Evolutionary conservation across 768 basidiomycete species (phyloP), one percentile per base, ranked within the genome.

Genomic region (Agaricus blazei): DNA sequence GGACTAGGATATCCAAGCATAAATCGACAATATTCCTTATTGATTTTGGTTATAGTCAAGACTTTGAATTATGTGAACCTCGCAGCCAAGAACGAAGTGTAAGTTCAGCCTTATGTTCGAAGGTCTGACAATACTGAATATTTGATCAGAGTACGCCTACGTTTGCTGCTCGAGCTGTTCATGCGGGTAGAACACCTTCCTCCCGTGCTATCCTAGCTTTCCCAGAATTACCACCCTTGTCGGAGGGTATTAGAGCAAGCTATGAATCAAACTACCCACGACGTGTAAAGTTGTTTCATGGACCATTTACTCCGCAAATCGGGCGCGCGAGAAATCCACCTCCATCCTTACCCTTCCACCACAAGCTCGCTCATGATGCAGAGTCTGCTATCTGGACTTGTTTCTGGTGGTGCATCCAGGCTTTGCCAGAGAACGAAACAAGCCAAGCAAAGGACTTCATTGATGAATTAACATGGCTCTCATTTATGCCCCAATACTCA

Each of bases 91-190:
- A 44, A 9, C 53, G 41, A n/a, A 40, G 14, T 36, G 58, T 58
- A 23, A 15, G 58, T 55, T 58, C 19, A 15, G 58, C 51, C 15
- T 9, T 41, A 38, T 44, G 6, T 51, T 27, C 15, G 12, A 29
- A 12, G 19, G 19, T 42, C 9, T 40, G 27, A 23, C 26, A 11
- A 9, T 11, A 1, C 38, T 49, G n/a, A 38, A 6, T n/a, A 4
- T 19, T 19, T 23, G 14, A 24, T 4, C 9, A 59, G 58, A 49
- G 58, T 8, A 59, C 58, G 11, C 29, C 49, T 1, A 31, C 47
- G 41, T 59, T 55, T n/a, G 56, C 56, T 36, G 58, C 58, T n/a
- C 42, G 44, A 8, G 54, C 53, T 51, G 44, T 59, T 48, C 51
- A 42, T 0, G 34, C 14, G 24, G 49, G 54, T 23, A 19, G 19